Conservation (phyloP, 2,329 filamentous ascomycete species). For the Aspergillus sp. region DNA sequence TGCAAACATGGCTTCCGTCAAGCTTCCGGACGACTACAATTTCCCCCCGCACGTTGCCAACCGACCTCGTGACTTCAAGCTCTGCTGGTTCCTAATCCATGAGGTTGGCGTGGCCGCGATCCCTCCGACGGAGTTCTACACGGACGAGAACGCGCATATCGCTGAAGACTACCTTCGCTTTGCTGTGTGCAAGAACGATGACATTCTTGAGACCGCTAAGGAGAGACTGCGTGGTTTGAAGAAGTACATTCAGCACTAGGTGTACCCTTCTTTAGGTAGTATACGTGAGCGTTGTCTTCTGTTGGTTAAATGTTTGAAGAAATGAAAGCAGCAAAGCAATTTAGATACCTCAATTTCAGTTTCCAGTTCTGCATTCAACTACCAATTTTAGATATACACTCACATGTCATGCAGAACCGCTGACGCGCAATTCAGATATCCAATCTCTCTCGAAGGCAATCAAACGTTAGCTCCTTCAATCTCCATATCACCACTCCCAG, state of each 20-base stretch:
- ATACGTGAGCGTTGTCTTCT: background rate
- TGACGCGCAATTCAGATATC: too few species aligned
- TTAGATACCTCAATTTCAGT: background rate
- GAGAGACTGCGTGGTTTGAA: slow-evolving; percentile 63
- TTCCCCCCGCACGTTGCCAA: slow-evolving; percentile 84
- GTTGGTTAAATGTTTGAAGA: background rate
- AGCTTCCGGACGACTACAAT: slow-evolving; percentile 71
- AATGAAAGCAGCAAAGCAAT: background rate
- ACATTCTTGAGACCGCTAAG: slow-evolving; percentile 72
- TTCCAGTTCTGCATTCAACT: too few species aligned
- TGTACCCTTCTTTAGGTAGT: too few species aligned
- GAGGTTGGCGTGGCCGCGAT: slow-evolving; percentile 94
- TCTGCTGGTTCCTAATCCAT: slow-evolving; percentile 94
- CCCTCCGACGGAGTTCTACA: slow-evolving; percentile 95
- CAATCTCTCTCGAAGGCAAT: background rate
- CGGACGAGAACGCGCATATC: slow-evolving; percentile 69
- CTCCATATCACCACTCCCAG: slow-evolving; percentile 22
- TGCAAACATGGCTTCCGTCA: slow-evolving; percentile 83
- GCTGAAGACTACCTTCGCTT: slow-evolving; percentile 92
- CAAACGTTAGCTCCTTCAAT: slow-evolving; percentile 19
- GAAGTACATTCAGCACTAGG: slow-evolving; percentile 51
- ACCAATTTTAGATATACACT: background rate
- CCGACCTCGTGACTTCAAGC: slow-evolving; percentile 84
- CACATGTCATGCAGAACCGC: background rate
- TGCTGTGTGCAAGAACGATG: slow-evolving; percentile 91